Percentiles rank a stretch among this genome's conserved stretches.
These are phyloP conservation scores for Cystobasidium pallidum DNA, from an alignment of 1,284 basidiomycete genomes.

Conservation along the genomic window DNA sequence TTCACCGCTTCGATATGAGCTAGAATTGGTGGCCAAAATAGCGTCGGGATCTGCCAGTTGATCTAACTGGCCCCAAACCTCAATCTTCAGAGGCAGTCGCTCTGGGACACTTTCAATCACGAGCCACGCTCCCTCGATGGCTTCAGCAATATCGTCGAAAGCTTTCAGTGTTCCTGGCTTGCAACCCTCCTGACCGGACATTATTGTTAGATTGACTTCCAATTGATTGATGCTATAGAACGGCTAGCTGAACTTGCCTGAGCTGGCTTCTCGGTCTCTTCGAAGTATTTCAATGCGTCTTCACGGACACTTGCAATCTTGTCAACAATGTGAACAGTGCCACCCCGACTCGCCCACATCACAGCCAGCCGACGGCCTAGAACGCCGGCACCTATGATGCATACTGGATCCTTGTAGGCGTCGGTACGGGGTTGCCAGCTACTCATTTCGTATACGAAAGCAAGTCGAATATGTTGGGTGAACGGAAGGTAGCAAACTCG, in stretches of 20 bases:
- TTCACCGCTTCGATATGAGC: conserved; percentile 88
- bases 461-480: neutral
- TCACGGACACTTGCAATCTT: neutral
- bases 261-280: neutral
- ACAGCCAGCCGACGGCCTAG: conserved; percentile 18
- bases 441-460: neutral
- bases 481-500: neutral
- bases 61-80: conserved; percentile 74
- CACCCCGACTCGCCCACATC: conserved; percentile 28
- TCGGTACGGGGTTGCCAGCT: conserved; percentile 17
- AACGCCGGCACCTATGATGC: conserved; percentile 37
- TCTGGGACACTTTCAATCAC: conserved; percentile 77
- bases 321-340: conserved; percentile 23
- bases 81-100: conserved; percentile 73
- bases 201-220: conserved; percentile 19
- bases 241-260: neutral
- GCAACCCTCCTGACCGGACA: too few relatives aligned
- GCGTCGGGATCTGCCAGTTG: conserved; percentile 69
- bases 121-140: neutral
- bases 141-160: too few relatives aligned
- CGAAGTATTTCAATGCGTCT: too few relatives aligned
- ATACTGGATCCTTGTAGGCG: neutral
- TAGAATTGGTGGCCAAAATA: conserved; percentile 87
- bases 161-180: too few relatives aligned
- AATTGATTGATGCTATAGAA: too few relatives aligned